These are phyloP conservation scores for Aurantiochytrium sp. DNA, from an alignment of 108 stramenopile genomes.

Conservation along the genomic window DNA sequence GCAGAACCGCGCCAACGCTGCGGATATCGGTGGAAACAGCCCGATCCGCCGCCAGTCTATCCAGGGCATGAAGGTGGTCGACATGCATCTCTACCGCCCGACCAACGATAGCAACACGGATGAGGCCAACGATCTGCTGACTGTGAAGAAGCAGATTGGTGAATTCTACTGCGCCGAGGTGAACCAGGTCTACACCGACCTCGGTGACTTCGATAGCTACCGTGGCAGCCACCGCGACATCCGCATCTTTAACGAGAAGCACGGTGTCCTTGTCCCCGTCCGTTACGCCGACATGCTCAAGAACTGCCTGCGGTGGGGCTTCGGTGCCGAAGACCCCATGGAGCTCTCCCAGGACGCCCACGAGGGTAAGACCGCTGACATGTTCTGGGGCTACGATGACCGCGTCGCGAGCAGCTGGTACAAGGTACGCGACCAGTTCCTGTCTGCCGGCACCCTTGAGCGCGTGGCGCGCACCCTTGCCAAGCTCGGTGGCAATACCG, in stretches of 20 bases:
- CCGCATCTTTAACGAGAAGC: background rate
- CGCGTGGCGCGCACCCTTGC: too few relatives aligned
- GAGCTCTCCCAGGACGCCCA: too few relatives aligned
- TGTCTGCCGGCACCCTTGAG: too few relatives aligned
- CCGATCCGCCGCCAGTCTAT: background rate
- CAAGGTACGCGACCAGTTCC: too few relatives aligned
- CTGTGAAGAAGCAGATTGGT: background rate
- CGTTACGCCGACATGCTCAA: background rate
- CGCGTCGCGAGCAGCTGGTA: too few relatives aligned
- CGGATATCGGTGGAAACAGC: background rate
- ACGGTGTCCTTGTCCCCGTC: background rate
- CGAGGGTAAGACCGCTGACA: too few relatives aligned
- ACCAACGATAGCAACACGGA: background rate
- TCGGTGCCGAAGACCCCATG: too few relatives aligned
- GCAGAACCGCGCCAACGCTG: background rate
- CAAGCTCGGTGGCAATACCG: too few relatives aligned
- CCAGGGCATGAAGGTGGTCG: conserved; percentile 1
- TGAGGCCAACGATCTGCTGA: background rate
- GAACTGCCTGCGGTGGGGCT: background rate
- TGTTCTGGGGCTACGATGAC: too few relatives aligned
- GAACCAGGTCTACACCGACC: background rate
- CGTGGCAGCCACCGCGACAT: background rate
- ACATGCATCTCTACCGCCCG: background rate
- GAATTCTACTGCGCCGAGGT: background rate
- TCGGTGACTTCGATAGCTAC: background rate